Evolutionary conservation across 2,329 filamentous ascomycete species (phyloP), one percentile per base, ranked within the genome.

Genomic region (Fusarium buxicola): DNA sequence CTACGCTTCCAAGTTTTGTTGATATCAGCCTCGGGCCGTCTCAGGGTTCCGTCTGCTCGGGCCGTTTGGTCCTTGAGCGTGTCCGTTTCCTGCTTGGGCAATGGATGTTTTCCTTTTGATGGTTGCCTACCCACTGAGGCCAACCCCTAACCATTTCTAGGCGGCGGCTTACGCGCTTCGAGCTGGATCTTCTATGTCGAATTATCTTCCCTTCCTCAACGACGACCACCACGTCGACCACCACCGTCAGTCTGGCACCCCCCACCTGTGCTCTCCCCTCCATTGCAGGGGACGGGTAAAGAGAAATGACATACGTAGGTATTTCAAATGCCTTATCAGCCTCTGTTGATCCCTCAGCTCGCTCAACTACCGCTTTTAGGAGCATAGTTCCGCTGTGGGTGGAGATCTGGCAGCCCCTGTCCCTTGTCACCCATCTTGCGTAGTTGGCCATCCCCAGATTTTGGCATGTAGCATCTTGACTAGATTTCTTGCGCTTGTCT

Each of bases 81-180:
- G 24, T 41, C 24, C 8, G 12, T 28, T 15, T 41, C 38, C 38
- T 41, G 24, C 38, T 28, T 16, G 13, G 24, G 9, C n/a, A 41
- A 39, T 27, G 36, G 35, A 24, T 38, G 35, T 38, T 24, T 24
- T 3, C 2, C n/a, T 35, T 16, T 36, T 21, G 21, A 36, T 36
- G 34, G 34, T 15, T 36, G 34, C 34, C 28, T 15, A 9, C 54
- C 47, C 27, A 8, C 11, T 44, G 40, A 44, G 40, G 40, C 40
- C 40, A 15, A 18, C n/a, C n/a, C n/a, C 16, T 18, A 34, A 43
- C 43, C 8, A 39, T 41, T 38, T 51, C 32, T 35, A 39, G 34
- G 34, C 51, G 44, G 61, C 61, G 60, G 61, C 61, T 65, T 62
- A 62, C 61, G 61, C 61, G 61, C 60, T 64, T 64, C 61, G 27